These are phyloP conservation scores for Sabuloglossum arenarium DNA, from an alignment of 495 filamentous ascomycete genomes.

Conservation along the genomic window DNA sequence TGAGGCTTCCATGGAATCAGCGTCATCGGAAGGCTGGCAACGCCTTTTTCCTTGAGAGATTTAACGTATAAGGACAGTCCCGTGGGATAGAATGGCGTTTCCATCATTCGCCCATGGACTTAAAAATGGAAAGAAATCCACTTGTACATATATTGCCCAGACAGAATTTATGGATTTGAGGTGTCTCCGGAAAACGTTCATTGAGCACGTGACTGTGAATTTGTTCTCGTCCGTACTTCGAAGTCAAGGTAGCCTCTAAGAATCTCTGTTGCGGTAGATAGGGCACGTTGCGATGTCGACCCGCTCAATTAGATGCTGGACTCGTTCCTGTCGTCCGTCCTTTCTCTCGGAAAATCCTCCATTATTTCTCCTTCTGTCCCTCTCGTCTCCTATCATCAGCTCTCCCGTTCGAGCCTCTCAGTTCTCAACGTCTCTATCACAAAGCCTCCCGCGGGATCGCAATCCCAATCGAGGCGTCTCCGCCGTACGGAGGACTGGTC, in stretches of 20 bases:
- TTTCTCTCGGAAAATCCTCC: background rate
- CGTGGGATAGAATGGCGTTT: background rate
- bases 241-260: background rate
- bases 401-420: background rate
- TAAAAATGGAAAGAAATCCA: no score
- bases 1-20: no score
- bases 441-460: conserved; percentile 26
- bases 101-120: no score
- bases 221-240: background rate
- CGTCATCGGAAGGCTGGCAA: background rate
- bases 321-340: background rate
- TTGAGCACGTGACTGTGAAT: background rate
- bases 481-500: conserved; percentile 55
- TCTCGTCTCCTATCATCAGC: background rate
- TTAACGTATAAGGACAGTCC: background rate
- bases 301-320: background rate
- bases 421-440: conserved; percentile 18
- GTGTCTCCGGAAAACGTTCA: no score
- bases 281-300: background rate
- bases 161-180: no score
- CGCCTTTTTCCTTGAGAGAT: background rate
- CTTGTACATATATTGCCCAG: no score
- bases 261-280: background rate
- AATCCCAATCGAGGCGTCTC: conserved; percentile 62
- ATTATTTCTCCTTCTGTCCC: conserved; percentile 6